Conservation (phyloP, 805 yeast species). For the Barnettozyma salicaria region DNA sequence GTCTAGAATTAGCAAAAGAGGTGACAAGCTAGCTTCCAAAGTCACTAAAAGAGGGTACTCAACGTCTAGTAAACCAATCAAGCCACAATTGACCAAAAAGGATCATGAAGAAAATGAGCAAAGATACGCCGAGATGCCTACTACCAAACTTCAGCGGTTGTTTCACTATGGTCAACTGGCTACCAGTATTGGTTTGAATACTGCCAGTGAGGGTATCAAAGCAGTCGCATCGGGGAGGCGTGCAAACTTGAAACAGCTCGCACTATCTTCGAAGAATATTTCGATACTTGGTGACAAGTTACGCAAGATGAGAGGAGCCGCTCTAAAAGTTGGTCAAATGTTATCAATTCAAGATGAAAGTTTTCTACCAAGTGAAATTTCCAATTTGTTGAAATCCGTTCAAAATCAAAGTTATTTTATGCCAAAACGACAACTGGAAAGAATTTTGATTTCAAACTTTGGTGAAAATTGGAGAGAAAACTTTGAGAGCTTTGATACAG, state of each 20-base stretch:
- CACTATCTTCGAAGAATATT: conserved; percentile 76
- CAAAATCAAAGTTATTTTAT: conserved; percentile 95
- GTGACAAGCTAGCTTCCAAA: conserved; percentile 1
- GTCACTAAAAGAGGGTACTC: conserved; percentile 14
- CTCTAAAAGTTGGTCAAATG: conserved; percentile 95
- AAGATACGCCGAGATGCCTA: conserved; percentile 72
- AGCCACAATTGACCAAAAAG: conserved; percentile 12
- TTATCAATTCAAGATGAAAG: conserved; percentile 89
- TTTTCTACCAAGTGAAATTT: conserved; percentile 79
- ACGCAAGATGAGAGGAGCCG: conserved; percentile 98
- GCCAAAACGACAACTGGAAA: conserved; percentile 87
- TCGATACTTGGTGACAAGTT: conserved; percentile 84
- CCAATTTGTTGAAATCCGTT: conserved; percentile 70
- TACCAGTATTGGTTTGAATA: conserved; percentile 84
- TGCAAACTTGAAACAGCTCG: conserved; percentile 47
- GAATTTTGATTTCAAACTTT: conserved; percentile 63
- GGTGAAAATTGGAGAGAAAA: conserved; percentile 75
- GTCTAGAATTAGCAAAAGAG: neutral
- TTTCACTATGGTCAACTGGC: conserved; percentile 93
- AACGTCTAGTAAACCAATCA: conserved; percentile 10
- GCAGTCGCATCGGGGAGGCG: conserved; percentile 53
- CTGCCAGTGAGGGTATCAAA: conserved; percentile 69
- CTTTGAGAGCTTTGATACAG: conserved; percentile 71
- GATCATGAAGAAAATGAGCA: conserved; percentile 32
- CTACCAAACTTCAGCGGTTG: conserved; percentile 78